phyloP scores from a whole-genome alignment of 345 rosid genomes.

The Dovyalis caffra region DNA sequence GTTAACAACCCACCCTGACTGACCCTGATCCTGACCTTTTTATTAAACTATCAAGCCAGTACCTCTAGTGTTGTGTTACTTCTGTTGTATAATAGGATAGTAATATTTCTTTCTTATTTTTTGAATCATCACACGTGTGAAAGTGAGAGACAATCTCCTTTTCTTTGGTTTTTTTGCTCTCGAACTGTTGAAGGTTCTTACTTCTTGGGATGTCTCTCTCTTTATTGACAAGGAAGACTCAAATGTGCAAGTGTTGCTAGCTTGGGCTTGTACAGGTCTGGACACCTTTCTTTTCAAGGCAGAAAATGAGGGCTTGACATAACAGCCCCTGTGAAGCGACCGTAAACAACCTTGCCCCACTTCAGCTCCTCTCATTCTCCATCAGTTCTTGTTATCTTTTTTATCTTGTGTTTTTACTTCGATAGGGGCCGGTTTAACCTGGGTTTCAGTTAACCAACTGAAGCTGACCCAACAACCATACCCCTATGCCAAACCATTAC shows the following conservation, averaged over 20 bases:
- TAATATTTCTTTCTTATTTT: too few species aligned
- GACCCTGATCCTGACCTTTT: neutral
- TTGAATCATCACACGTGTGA: slow-evolving; percentile 25
- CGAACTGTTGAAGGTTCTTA: slow-evolving; percentile 18
- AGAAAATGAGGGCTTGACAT: slow-evolving; percentile 33
- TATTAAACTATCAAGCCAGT: neutral
- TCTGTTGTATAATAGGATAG: too few species aligned
- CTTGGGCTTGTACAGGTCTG: slow-evolving; percentile 24
- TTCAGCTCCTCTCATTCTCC: neutral
- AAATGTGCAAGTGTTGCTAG: slow-evolving; percentile 31
- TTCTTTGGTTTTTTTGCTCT: neutral
- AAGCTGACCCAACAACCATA: slow-evolving; percentile 47
- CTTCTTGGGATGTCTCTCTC: slow-evolving; percentile 27
- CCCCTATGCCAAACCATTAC: neutral
- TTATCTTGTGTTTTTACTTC: neutral
- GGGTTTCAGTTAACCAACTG: slow-evolving; percentile 45
- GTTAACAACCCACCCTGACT: slow-evolving; percentile 11
- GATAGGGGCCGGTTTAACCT: slow-evolving; percentile 14
- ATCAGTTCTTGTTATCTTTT: neutral
- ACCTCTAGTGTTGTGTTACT: neutral
- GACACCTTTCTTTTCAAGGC: slow-evolving; percentile 32
- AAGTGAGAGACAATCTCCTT: neutral
- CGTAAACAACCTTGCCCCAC: slow-evolving; percentile 23
- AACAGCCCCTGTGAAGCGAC: slow-evolving; percentile 20
- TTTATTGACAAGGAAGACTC: slow-evolving; percentile 39